Conservation (phyloP, 2,329 filamentous ascomycete genomes). For the Lasiodiplodia sp. region DNA sequence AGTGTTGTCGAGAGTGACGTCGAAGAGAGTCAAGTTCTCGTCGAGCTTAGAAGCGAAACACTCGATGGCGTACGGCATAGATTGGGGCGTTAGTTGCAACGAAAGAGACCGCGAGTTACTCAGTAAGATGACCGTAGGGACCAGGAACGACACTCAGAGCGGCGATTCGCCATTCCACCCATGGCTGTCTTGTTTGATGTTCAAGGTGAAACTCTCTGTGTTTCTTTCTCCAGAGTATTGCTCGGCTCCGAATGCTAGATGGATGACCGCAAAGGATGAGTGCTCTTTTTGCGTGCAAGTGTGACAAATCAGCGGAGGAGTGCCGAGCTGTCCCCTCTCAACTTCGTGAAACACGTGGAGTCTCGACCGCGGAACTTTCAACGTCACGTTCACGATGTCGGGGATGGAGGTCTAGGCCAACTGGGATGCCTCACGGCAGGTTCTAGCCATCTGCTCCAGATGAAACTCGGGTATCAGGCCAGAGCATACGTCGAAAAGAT, state of each 20-base stretch:
- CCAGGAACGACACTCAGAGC: conserved; percentile 33
- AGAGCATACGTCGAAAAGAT: conserved; percentile 29
- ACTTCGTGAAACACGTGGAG: conserved; percentile 30
- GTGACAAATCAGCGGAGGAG: conserved; percentile 30
- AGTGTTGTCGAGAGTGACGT: conserved; percentile 25
- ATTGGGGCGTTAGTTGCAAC: conserved; percentile 29
- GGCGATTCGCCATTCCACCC: conserved; percentile 30
- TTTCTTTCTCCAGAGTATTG: conserved; percentile 28
- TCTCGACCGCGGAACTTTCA: conserved; percentile 32
- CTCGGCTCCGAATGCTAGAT: conserved; percentile 32
- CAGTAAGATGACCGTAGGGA: conserved; percentile 24
- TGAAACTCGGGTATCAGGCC: conserved; percentile 18
- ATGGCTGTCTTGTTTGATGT: conserved; percentile 30
- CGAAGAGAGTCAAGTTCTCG: conserved; percentile 23
- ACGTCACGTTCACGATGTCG: conserved; percentile 32
- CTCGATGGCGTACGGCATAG: conserved; percentile 18
- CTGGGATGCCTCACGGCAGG: conserved; percentile 20
- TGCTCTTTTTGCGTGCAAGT: conserved; percentile 30
- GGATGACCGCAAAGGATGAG: conserved; percentile 31
- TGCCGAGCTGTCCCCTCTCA: conserved; percentile 18
- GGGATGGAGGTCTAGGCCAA: conserved; percentile 34
- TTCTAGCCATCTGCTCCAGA: not conserved
- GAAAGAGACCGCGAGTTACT: not conserved
- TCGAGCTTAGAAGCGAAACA: conserved; percentile 21
- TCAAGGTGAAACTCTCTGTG: conserved; percentile 29